These are phyloP conservation scores for Candolleomyces aberdarensis DNA, from an alignment of 768 basidiomycete genomes.

Conservation along the genomic window DNA sequence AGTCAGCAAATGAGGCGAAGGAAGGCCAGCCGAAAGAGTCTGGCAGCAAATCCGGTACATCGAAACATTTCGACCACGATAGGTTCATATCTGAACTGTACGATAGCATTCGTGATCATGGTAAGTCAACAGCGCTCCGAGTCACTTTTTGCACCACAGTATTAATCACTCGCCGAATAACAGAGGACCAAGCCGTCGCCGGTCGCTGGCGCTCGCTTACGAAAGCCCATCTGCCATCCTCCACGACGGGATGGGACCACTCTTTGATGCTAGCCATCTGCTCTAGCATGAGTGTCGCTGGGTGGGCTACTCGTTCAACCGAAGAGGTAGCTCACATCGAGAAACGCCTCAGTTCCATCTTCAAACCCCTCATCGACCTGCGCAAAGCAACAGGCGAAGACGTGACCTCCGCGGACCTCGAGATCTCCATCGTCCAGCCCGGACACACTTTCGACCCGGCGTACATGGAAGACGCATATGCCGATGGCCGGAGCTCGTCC, in stretches of 20 bases:
- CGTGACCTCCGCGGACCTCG: slow-evolving; percentile 24
- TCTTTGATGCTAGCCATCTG: not conserved
- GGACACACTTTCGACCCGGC: slow-evolving; percentile 10
- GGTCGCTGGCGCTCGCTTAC: slow-evolving; percentile 44
- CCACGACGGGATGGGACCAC: slow-evolving; percentile 10
- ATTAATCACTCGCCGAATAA: not conserved
- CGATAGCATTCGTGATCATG: slow-evolving; percentile 34
- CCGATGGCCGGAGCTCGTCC: slow-evolving; percentile 13
- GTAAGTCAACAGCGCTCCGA: slow-evolving; percentile 37
- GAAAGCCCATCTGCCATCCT: slow-evolving; percentile 13
- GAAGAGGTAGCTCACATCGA: slow-evolving; percentile 15
- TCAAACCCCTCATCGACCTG: slow-evolving; percentile 22
- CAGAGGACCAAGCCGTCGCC: slow-evolving; percentile 41
- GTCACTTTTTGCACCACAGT: slow-evolving; percentile 18
- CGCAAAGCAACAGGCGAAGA: slow-evolving; percentile 20
- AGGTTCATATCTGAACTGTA: slow-evolving; percentile 25
- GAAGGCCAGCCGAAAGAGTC: not conserved
- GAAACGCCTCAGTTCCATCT: slow-evolving; percentile 22
- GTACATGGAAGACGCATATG: slow-evolving; percentile 24
- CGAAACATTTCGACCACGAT: slow-evolving; percentile 14
- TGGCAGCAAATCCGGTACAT: slow-evolving; percentile 14
- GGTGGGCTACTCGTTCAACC: not conserved
- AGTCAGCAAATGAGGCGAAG: not conserved
- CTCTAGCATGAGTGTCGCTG: not conserved
- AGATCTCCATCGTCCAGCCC: slow-evolving; percentile 8